Percentiles rank a stretch among this genome's conserved stretches.
Evolutionary conservation across 441 rosid species (phyloP).

Genomic region (Pelargonium fulgidum): DNA sequence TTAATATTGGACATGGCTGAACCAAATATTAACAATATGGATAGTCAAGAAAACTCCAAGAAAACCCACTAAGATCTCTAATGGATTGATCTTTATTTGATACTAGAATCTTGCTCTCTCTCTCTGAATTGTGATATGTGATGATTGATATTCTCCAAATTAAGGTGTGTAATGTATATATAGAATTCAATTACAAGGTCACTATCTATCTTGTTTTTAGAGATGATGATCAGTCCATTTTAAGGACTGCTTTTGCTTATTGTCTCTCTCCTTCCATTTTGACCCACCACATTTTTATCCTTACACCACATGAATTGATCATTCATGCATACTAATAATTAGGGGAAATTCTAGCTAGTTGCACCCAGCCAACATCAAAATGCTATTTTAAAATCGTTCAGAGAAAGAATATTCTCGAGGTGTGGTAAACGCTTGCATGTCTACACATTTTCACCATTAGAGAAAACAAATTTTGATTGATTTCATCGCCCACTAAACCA

Average conservation of each 20-base stretch:
- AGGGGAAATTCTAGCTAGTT: no score
- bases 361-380: no score
- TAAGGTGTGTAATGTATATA: not conserved
- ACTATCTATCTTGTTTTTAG: not conserved
- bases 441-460: no score
- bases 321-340: not conserved
- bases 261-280: not conserved
- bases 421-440: no score
- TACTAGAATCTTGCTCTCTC: not conserved
- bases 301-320: conserved; percentile 5
- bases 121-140: not conserved
- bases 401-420: no score
- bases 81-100: conserved; percentile 12
- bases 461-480: no score
- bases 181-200: conserved; percentile 6
- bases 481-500: no score
- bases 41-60: conserved; percentile 57
- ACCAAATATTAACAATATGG: conserved; percentile 23
- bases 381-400: no score
- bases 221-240: no score
- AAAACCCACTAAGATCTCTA: conserved; percentile 30
- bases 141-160: no score
- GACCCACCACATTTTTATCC: not conserved
- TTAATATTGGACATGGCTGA: conserved; percentile 35
- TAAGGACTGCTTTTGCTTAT: no score